These are phyloP conservation scores for barley (Hordeum vulgare) DNA, from an alignment of 176 grass and related monocot genomes.

Conservation along the genomic window DNA sequence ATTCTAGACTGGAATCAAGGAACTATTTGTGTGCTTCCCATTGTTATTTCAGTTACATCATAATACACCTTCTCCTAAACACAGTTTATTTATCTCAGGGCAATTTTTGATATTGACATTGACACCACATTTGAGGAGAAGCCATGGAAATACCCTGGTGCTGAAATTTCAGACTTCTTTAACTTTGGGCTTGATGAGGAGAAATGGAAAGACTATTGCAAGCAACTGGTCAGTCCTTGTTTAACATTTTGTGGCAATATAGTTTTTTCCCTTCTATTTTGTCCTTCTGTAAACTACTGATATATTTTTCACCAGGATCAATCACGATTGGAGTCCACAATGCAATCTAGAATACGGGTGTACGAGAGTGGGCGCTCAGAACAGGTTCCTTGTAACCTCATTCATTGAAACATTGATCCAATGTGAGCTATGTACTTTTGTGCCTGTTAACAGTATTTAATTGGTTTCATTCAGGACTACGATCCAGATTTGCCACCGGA, in stretches of 20 bases:
- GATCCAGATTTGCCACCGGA: conserved; percentile 99
- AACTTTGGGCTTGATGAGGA: conserved; percentile 93
- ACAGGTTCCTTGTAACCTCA: conserved; percentile 41
- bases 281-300: neutral
- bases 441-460: conserved; percentile 9
- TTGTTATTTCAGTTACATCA: conserved; percentile 4
- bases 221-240: conserved; percentile 60
- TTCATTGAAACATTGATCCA: neutral
- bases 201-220: conserved; percentile 97
- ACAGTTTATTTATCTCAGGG: conserved; percentile 43
- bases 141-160: conserved; percentile 91
- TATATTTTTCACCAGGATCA: conserved; percentile 58
- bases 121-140: conserved; percentile 91
- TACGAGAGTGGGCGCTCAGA: conserved; percentile 97
- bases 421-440: neutral
- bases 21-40: neutral
- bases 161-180: conserved; percentile 83
- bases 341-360: conserved; percentile 99
- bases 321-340: conserved; percentile 85
- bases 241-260: conserved; percentile 1
- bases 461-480: conserved; percentile 59
- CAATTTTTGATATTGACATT: conserved; percentile 80
- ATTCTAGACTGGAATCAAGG: neutral
- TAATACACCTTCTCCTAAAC: conserved; percentile 5
- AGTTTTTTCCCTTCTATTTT: neutral